phyloP scores from a whole-genome alignment of 371 early-diverging fungal species.

The Apophysomyces ossiformis region DNA sequence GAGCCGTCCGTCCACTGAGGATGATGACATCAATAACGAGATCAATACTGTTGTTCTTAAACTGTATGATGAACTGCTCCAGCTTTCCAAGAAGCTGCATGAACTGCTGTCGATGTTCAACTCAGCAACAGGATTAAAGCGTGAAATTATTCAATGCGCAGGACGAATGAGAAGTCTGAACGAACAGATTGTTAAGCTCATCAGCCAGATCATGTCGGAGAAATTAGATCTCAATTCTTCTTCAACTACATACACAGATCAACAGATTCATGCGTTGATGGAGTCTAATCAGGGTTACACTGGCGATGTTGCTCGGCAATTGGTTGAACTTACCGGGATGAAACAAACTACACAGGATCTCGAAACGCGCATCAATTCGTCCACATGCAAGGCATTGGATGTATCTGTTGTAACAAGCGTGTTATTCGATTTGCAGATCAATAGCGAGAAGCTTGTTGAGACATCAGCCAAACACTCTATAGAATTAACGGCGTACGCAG shows the following conservation, averaged over 20 bases:
- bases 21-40: constrained; percentile 34
- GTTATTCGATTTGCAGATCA: not conserved
- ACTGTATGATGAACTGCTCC: constrained; percentile 30
- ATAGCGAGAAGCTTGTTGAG: not conserved
- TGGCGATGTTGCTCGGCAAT: not conserved
- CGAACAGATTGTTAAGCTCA: not conserved
- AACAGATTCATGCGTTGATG: not conserved
- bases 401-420: not conserved
- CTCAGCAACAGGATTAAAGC: not conserved
- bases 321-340: not conserved
- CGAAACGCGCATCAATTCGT: not conserved
- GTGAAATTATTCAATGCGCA: constrained; percentile 14
- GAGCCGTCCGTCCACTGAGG: constrained; percentile 32
- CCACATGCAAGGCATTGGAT: not conserved
- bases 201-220: not conserved
- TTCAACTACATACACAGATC: not conserved
- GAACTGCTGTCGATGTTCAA: constrained; percentile 20
- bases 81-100: constrained; percentile 19
- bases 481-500: constrained; percentile 15
- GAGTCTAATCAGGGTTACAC: not conserved
- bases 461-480: not conserved
- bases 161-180: not conserved
- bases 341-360: not conserved
- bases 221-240: not conserved
- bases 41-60: constrained; percentile 25